Evolutionary conservation across 2,329 filamentous ascomycete species (phyloP).

Genomic region (Venturia aucupariae): DNA sequence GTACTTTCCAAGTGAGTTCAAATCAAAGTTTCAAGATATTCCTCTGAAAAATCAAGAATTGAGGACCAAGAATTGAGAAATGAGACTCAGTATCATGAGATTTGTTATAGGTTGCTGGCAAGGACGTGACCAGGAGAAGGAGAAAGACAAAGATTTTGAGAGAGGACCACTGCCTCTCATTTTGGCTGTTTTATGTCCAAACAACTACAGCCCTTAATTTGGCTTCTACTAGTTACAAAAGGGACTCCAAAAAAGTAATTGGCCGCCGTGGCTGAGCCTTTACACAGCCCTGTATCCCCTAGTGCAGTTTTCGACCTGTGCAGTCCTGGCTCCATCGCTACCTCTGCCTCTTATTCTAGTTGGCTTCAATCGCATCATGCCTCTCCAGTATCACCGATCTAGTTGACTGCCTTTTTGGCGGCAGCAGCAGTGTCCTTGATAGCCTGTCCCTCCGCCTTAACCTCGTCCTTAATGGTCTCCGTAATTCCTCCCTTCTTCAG

Average conservation of each 20-base stretch:
- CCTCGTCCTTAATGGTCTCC: constrained; percentile 34
- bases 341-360: neutral
- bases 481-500: constrained; percentile 42
- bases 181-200: neutral
- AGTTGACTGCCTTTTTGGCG: constrained; percentile 1
- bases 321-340: neutral
- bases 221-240: neutral
- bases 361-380: neutral
- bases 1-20: no score
- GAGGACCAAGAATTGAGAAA: no score
- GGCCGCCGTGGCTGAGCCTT: neutral
- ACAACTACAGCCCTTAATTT: neutral
- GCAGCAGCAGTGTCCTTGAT: constrained; percentile 18
- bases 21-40: no score
- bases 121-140: no score
- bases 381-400: neutral
- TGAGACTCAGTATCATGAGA: no score
- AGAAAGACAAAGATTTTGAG: neutral
- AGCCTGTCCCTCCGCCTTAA: constrained; percentile 30
- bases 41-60: no score
- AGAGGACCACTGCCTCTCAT: neutral
- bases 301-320: neutral
- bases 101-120: no score
- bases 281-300: neutral
- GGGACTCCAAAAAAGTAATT: neutral